Evolutionary conservation across 2,329 filamentous ascomycete species (phyloP).

Genomic region (Curvularia eragrostidis): DNA sequence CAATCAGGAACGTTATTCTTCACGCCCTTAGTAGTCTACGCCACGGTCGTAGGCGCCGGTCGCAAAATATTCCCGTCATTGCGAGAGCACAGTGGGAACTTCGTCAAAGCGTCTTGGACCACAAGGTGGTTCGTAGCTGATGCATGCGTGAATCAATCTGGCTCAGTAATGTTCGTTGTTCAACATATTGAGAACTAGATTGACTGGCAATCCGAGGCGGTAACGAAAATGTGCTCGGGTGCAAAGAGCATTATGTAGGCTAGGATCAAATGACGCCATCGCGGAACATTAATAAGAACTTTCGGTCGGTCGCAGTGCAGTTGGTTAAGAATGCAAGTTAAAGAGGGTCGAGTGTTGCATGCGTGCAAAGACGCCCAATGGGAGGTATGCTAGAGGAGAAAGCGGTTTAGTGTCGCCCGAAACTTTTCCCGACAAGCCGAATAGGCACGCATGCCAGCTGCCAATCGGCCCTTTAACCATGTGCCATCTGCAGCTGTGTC

Average conservation of each 20-base stretch:
- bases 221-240: constrained; percentile 14
- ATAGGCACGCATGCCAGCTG: constrained; percentile 13
- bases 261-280: constrained; percentile 6
- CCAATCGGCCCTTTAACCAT: constrained; percentile 13
- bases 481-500: constrained; percentile 4
- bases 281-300: background rate
- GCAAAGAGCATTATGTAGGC: constrained; percentile 1
- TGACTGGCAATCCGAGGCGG: constrained; percentile 19
- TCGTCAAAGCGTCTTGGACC: constrained; percentile 14
- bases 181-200: constrained; percentile 25
- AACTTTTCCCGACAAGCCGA: constrained; percentile 22
- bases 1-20: constrained; percentile 26
- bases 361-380: constrained; percentile 14
- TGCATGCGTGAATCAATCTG: background rate
- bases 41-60: background rate
- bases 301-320: constrained; percentile 14
- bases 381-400: constrained; percentile 13
- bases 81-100: constrained; percentile 14
- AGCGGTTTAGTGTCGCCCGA: constrained; percentile 26
- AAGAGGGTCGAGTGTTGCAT: constrained; percentile 14
- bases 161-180: constrained; percentile 27
- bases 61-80: constrained; percentile 11
- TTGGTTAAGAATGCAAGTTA: constrained; percentile 16
- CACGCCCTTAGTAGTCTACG: constrained; percentile 13
- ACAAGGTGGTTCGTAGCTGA: constrained; percentile 4